These are phyloP conservation scores for Phytophthora litchii DNA, from an alignment of 352 stramenopile species.

Conservation along the genomic window DNA sequence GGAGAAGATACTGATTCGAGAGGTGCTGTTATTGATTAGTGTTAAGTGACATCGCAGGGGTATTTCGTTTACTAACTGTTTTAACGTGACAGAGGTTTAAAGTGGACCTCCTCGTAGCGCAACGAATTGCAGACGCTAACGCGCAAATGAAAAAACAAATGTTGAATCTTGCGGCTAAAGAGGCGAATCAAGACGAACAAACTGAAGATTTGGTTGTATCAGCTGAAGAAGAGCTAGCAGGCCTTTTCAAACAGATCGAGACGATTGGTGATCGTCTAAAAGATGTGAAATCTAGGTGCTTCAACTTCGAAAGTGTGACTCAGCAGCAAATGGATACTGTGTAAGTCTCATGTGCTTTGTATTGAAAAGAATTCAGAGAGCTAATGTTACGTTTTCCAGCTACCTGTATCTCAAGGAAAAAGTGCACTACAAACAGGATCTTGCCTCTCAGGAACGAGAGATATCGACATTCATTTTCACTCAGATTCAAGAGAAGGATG, in stretches of 20 bases:
- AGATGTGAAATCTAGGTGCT: slow-evolving; percentile 69
- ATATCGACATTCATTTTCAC: slow-evolving; percentile 72
- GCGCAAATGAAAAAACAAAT: slow-evolving; percentile 66
- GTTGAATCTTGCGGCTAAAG: slow-evolving; percentile 55
- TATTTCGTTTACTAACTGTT: neutral
- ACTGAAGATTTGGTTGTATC: slow-evolving; percentile 11
- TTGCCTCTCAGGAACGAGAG: slow-evolving; percentile 68
- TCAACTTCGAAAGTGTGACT: slow-evolving; percentile 64
- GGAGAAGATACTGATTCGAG: slow-evolving; percentile 62
- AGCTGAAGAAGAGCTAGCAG: slow-evolving; percentile 52
- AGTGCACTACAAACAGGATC: slow-evolving; percentile 72
- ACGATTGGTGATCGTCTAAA: slow-evolving; percentile 57
- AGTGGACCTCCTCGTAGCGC: slow-evolving; percentile 75
- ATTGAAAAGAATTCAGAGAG: neutral
- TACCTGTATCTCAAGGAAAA: slow-evolving; percentile 87
- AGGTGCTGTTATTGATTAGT: slow-evolving; percentile 37
- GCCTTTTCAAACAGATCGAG: slow-evolving; percentile 54
- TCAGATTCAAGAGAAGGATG: slow-evolving; percentile 60
- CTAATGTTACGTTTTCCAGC: slow-evolving; percentile 32
- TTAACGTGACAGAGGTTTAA: slow-evolving; percentile 57
- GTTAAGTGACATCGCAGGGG: neutral
- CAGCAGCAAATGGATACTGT: slow-evolving; percentile 68
- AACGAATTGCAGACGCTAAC: slow-evolving; percentile 71
- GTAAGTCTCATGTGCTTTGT: slow-evolving; percentile 31
- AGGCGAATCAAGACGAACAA: slow-evolving; percentile 40